Conservation (phyloP, 2,329 filamentous ascomycete species). For the Pseudogymnoascus sp. region DNA sequence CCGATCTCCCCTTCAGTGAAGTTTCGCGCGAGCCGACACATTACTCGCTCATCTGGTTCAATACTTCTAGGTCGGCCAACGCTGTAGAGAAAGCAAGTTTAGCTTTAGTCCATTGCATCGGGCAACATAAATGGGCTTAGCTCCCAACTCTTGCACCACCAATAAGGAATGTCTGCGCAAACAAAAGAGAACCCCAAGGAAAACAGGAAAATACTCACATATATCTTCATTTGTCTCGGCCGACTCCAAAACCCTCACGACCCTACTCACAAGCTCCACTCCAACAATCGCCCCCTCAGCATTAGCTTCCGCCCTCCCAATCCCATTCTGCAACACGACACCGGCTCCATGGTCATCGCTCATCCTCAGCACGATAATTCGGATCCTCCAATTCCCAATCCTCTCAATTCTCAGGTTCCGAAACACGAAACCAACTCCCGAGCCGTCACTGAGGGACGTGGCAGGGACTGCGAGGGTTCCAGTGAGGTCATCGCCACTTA, state of each 20-base stretch:
- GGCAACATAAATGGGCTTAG: neutral
- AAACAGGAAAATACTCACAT: neutral
- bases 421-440: constrained; percentile 6
- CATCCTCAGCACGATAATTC: neutral
- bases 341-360: neutral
- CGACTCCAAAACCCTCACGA: neutral
- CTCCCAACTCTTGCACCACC: neutral
- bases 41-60: neutral
- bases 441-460: neutral
- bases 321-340: neutral
- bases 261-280: neutral
- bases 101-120: neutral
- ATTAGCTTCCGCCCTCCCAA: neutral
- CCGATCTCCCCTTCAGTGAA: too few species aligned
- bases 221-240: neutral
- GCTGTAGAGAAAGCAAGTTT: constrained; percentile 1
- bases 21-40: neutral
- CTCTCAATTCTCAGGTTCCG: neutral
- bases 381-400: neutral
- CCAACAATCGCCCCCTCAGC: neutral
- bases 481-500: neutral
- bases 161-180: neutral
- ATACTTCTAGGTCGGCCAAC: neutral
- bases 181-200: neutral
- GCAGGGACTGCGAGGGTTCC: constrained; percentile 2